phyloP scores from a whole-genome alignment of 768 basidiomycete genomes.

The Fomitopsis pulvina region DNA sequence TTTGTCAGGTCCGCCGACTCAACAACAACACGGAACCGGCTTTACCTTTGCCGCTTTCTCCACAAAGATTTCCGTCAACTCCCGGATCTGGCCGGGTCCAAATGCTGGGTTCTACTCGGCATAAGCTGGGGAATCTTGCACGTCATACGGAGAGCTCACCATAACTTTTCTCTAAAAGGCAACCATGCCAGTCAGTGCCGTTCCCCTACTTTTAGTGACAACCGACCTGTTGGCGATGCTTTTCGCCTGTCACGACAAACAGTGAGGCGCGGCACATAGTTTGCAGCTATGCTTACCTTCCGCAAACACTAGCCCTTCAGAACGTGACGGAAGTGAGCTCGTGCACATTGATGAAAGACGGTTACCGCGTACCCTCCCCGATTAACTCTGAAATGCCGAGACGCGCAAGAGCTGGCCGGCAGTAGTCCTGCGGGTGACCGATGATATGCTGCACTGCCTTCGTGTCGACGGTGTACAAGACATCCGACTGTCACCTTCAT shows the following conservation, averaged over 20 bases:
- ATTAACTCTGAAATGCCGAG: conserved; percentile 37
- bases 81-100: conserved; percentile 50
- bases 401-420: conserved; percentile 41
- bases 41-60: conserved; percentile 47
- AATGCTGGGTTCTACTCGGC: conserved; percentile 55
- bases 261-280: too few relatives aligned
- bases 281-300: not conserved
- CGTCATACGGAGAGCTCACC: not conserved
- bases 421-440: conserved; percentile 49
- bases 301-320: not conserved
- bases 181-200: too few relatives aligned
- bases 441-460: conserved; percentile 62
- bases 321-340: not conserved
- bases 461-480: conserved; percentile 34
- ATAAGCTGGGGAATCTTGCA: not conserved
- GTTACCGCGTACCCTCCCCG: conserved; percentile 26
- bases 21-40: not conserved
- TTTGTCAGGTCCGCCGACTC: not conserved
- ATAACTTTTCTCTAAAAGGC: not conserved
- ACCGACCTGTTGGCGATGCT: too few relatives aligned
- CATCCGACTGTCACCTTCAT: not conserved
- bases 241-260: too few relatives aligned
- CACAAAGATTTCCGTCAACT: conserved; percentile 49
- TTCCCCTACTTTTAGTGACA: too few relatives aligned
- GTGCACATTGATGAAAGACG: not conserved